Conservation (phyloP, 345 rosid genomes). For the Eucalyptus lansdowneana region DNA sequence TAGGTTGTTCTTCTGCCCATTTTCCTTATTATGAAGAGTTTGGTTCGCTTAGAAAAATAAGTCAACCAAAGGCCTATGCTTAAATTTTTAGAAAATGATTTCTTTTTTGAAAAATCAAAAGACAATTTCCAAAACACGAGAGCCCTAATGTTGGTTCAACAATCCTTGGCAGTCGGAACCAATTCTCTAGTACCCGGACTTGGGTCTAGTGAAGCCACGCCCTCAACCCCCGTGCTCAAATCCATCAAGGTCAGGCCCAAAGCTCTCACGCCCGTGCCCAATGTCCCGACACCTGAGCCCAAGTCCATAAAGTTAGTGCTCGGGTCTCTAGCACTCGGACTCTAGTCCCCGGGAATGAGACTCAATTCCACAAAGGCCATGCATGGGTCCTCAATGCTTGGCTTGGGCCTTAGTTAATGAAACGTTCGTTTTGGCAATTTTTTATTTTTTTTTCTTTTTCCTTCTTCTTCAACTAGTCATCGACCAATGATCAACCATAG, state of each 20-base stretch:
- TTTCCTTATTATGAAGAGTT: neutral
- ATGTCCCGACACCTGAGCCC: neutral
- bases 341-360: neutral
- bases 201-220: neutral
- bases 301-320: neutral
- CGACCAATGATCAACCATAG: neutral
- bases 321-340: neutral
- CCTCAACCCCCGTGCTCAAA: neutral
- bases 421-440: no score
- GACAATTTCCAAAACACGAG: neutral
- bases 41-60: neutral
- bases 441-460: no score
- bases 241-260: neutral
- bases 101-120: no score
- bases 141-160: neutral
- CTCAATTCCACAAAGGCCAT: neutral
- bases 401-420: neutral
- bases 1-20: no score
- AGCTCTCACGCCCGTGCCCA: neutral
- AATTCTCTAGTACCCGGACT: neutral
- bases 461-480: neutral
- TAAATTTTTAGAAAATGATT: neutral
- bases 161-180: rapidly evolving
- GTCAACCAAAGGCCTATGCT: no score
- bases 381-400: neutral